phyloP scores from a whole-genome alignment of 345 rosid species.

The Excoecaria agallocha region DNA sequence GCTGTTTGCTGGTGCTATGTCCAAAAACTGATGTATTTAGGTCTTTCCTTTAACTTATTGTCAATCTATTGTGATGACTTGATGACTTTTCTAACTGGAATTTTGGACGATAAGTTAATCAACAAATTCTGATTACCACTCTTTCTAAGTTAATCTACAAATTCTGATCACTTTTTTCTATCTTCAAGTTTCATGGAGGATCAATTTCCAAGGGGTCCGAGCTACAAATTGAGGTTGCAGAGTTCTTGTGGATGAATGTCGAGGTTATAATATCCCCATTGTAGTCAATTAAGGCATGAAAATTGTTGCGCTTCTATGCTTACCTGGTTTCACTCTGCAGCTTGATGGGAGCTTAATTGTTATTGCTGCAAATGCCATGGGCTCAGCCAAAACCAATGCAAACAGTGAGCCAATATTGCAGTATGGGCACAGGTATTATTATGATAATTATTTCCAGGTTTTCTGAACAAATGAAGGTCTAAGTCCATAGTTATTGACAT shows the following conservation, averaged over 20 bases:
- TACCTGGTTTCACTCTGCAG: constrained; percentile 38
- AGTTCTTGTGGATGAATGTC: constrained; percentile 86
- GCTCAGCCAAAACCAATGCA: constrained; percentile 40
- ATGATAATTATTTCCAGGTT: constrained; percentile 5
- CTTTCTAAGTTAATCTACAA: constrained; percentile 1
- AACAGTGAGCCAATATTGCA: constrained; percentile 62
- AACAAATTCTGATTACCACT: background rate
- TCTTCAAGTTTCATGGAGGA: constrained; percentile 67
- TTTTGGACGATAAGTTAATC: background rate
- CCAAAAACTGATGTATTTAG: background rate
- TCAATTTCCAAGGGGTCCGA: constrained; percentile 78
- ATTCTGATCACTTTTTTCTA: constrained; percentile 1
- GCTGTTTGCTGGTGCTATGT: no score
- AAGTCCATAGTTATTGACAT: constrained; percentile 9
- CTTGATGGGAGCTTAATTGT: constrained; percentile 81
- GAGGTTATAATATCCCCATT: constrained; percentile 46
- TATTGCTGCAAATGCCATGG: no score
- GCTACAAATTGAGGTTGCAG: constrained; percentile 83
- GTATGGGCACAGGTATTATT: constrained; percentile 67
- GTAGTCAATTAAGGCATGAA: constrained; percentile 9
- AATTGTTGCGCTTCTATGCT: constrained; percentile 18
- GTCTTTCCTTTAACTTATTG: background rate
- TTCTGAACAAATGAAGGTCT: constrained; percentile 1
- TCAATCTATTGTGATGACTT: background rate
- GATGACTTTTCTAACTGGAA: background rate